Evolutionary conservation across 352 stramenopile genomes (phyloP), one percentile per base, ranked within the genome.

Genomic region (Globisporangium lucens): DNA sequence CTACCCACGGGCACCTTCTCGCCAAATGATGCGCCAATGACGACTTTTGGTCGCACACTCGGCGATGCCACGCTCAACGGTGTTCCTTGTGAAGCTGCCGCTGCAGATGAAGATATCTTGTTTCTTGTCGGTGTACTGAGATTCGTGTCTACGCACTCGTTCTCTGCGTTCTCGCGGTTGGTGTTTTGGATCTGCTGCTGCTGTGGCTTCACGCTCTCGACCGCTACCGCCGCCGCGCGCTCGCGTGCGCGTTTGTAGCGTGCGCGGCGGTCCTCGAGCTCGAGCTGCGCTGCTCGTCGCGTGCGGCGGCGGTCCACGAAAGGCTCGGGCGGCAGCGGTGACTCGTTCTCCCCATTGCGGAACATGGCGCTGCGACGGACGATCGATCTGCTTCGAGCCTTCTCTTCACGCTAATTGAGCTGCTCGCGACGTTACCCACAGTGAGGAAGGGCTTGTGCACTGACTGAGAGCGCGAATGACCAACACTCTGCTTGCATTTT

Each of bases 11-110:
- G 24, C 17, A 76, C 27, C 43, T 74, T 65, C 13, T 53, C 59
- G 27, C 69, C 69, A 22, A 81, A 73, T 7, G 75, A 81, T 29
- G 75, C 69, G 61, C 72, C 75, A 22, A 73, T 29, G 4, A 70
- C 56, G 30, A 77, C 62, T 22, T 69, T 61, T 10, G 57, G 38
- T 17, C 56, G 57, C 17, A 38, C 29, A 6, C 29, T 53, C 30
- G 64, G 43, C 27, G 57, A 46, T 1, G 15, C 15, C 17, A 49
- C 30, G 8, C 53, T 15, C 22, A 56, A 20, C 49, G 8, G 41
- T n/a, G 41, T 49, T 53, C 27, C 64, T 24, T 22, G 8, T 52
- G n/a, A 29, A 17, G 22, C 22, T 41, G 13, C 13, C n/a, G 17
- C 2, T n/a, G 6, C 46, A 38, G 20, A 33, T 53, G 33, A 53